Evolutionary conservation across 352 stramenopile species (phyloP).

Genomic region (Globisporangium orthogonon): DNA sequence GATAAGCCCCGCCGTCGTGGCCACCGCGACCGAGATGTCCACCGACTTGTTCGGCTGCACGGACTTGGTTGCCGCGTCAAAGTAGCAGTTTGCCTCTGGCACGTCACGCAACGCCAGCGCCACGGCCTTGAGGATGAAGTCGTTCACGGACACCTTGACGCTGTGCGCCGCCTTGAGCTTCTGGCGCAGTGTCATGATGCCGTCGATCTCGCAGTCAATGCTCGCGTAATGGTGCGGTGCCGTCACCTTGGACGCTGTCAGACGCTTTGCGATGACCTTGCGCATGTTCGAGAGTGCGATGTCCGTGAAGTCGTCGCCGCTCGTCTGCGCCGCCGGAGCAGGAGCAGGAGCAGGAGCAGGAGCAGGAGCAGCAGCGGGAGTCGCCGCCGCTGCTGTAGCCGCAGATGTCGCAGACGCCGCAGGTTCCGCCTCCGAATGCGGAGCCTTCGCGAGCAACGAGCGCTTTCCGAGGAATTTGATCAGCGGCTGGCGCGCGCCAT

Average conservation of each 20-base stretch:
- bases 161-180: slow-evolving; percentile 89
- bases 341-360: slow-evolving; percentile 1
- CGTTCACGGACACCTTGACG: slow-evolving; percentile 98
- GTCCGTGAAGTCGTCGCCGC: slow-evolving; percentile 66
- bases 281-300: slow-evolving; percentile 93
- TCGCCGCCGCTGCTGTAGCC: slow-evolving; percentile 9
- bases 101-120: slow-evolving; percentile 96
- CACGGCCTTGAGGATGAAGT: slow-evolving; percentile 97
- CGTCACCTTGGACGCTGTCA: slow-evolving; percentile 95
- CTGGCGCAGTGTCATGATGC: slow-evolving; percentile 89
- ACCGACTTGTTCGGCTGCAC: slow-evolving; percentile 86
- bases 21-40: slow-evolving; percentile 98
- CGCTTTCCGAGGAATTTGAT: slow-evolving; percentile 88
- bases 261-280: slow-evolving; percentile 97
- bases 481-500: slow-evolving; percentile 40
- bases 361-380: slow-evolving; percentile 5
- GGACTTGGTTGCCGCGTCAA: slow-evolving; percentile 46
- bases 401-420: background rate
- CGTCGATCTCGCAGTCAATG: slow-evolving; percentile 95
- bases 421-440: background rate
- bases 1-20: slow-evolving; percentile 96
- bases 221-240: slow-evolving; percentile 97
- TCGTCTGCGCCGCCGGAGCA: slow-evolving; percentile 2
- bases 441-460: slow-evolving; percentile 39
- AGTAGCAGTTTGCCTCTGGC: slow-evolving; percentile 89